These are phyloP conservation scores for Citrus sinensis DNA, from an alignment of 345 rosid species.

Conservation along the genomic window DVS_A1.0 CM039161.1:22659001-22659500, in stretches of 20 bases:
- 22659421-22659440: conserved; percentile 68
- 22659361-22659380: conserved; percentile 5
- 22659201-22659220: conserved; percentile 10
- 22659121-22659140: not conserved
- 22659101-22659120: not conserved
- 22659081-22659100: not conserved
- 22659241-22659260: conserved; percentile 6
- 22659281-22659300: not conserved
- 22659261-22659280: conserved; percentile 12
- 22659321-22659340: conserved; percentile 24
- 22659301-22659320: conserved; percentile 14
- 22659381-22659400: conserved; percentile 16
- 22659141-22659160: conserved; percentile 6
- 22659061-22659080: not conserved
- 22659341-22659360: conserved; percentile 17
- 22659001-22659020: not conserved
- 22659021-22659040: not conserved
- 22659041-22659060: not conserved
- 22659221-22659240: not conserved
- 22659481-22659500: conserved; percentile 69
- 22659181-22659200: conserved; percentile 1
- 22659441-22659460: conserved; percentile 64
- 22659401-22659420: conserved; percentile 33
- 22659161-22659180: not conserved
- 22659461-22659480: conserved; percentile 91